Percentiles rank a stretch among this genome's conserved stretches.
These are phyloP conservation scores for Rhododendron vialii DNA, from an alignment of 148 eudicot genomes.

Conservation along the genomic window DNA sequence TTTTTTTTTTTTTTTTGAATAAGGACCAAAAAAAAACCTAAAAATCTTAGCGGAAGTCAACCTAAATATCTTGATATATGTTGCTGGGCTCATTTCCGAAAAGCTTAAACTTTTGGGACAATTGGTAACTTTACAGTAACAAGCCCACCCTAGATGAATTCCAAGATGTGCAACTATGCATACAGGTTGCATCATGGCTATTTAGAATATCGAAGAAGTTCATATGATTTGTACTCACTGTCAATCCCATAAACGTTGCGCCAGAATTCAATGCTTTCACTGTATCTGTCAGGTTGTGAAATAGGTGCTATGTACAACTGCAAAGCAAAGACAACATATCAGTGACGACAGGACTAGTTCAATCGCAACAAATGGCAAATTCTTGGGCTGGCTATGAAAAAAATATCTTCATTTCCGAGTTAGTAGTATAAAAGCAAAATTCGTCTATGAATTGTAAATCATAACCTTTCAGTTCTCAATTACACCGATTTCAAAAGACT, in stretches of 20 bases:
- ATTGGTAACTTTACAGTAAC: background rate
- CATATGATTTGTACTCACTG: conserved; percentile 44
- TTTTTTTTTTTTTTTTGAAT: too few species aligned
- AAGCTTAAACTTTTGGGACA: background rate
- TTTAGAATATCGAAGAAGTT: background rate
- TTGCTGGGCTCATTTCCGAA: background rate
- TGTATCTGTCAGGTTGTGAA: conserved; percentile 87
- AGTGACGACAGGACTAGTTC: background rate
- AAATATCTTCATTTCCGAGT: too few species aligned
- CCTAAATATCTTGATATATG: too few species aligned
- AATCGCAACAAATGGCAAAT: conserved; percentile 3
- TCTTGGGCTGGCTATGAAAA: background rate
- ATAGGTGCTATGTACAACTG: conserved; percentile 97
- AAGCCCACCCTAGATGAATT: background rate
- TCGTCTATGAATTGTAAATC: background rate
- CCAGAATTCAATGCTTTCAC: conserved; percentile 92
- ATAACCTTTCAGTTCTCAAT: background rate
- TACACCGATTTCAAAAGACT: background rate
- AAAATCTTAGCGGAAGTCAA: too few species aligned
- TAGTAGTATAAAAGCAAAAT: background rate
- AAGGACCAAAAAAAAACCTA: too few species aligned
- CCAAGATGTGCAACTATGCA: background rate
- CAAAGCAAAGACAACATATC: conserved; percentile 23
- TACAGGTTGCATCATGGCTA: background rate
- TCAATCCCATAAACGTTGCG: conserved; percentile 94